phyloP scores from a whole-genome alignment of 2,329 filamentous ascomycete species.

The Claviceps digitariae region DNA sequence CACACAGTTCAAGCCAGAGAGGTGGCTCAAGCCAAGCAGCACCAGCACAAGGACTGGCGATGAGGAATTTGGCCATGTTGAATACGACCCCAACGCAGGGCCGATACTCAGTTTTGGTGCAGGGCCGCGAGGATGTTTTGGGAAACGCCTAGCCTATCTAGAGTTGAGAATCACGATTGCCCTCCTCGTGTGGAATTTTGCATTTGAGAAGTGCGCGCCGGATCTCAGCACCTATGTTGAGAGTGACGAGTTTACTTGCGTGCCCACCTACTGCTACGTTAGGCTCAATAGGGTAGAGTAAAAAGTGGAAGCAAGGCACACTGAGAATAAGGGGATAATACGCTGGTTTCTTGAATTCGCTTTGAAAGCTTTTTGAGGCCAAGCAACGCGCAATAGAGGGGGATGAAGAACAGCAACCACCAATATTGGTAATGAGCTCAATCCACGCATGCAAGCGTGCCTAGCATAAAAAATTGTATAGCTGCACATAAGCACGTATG shows the following conservation, averaged over 20 bases:
- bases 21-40: constrained; percentile 19
- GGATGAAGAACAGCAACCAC: not conserved
- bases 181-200: constrained; percentile 17
- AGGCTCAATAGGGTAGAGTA: not conserved
- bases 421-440: not conserved
- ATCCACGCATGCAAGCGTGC: not conserved
- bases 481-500: too few species aligned
- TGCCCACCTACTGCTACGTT: not conserved
- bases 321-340: too few species aligned
- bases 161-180: constrained; percentile 14
- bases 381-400: not conserved
- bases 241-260: not conserved
- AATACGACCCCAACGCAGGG: not conserved
- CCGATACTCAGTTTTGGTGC: constrained; percentile 11
- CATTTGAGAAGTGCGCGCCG: not conserved
- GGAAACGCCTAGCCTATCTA: constrained; percentile 15
- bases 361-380: too few species aligned
- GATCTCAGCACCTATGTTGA: not conserved
- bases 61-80: not conserved
- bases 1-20: constrained; percentile 20
- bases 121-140: constrained; percentile 15
- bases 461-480: too few species aligned
- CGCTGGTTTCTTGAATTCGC: too few species aligned
- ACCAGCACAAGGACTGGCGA: not conserved
- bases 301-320: too few species aligned